Percentiles rank a stretch among this genome's conserved stretches.
These are phyloP conservation scores for Aspergillus nomiae DNA, from an alignment of 2,329 filamentous ascomycete species.

Conservation along the genomic window DNA sequence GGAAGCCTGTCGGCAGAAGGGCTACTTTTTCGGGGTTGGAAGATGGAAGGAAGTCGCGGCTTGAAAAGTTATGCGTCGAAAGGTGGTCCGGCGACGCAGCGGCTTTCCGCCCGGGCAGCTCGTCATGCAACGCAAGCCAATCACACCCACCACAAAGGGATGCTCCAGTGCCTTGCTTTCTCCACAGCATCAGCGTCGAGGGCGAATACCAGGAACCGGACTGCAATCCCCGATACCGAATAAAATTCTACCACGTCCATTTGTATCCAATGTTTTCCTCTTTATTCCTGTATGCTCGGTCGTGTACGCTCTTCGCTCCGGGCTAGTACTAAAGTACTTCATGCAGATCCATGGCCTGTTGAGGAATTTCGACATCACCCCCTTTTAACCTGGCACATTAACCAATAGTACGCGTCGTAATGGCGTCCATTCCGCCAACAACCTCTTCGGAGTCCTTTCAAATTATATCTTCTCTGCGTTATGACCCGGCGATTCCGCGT, in stretches of 20 bases:
- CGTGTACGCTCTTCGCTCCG: neutral
- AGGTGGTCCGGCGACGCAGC: constrained; percentile 21
- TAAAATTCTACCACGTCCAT: neutral
- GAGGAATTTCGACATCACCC: neutral
- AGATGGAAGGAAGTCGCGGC: constrained; percentile 32
- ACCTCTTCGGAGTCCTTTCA: constrained; percentile 50
- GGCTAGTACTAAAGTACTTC: neutral
- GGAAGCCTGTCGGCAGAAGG: constrained; percentile 17
- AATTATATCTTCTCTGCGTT: constrained; percentile 72
- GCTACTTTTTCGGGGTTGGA: constrained; percentile 21
- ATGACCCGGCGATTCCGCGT: constrained; percentile 61
- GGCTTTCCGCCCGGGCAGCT: constrained; percentile 26
- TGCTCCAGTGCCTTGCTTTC: constrained; percentile 19
- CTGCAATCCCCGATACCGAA: neutral
- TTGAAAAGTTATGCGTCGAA: constrained; percentile 39
- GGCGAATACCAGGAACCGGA: neutral
- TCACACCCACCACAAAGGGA: constrained; percentile 26
- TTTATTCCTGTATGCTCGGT: neutral
- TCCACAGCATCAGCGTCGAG: constrained; percentile 16
- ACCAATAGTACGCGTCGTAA: neutral
- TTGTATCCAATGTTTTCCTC: neutral
- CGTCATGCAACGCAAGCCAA: constrained; percentile 29
- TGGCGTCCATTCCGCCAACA: constrained; percentile 13
- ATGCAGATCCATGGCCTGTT: neutral
- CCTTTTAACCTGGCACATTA: neutral